These are phyloP conservation scores for Fusarium pseudoanthophilum DNA, from an alignment of 2,329 filamentous ascomycete genomes.

Conservation along the genomic window DNA sequence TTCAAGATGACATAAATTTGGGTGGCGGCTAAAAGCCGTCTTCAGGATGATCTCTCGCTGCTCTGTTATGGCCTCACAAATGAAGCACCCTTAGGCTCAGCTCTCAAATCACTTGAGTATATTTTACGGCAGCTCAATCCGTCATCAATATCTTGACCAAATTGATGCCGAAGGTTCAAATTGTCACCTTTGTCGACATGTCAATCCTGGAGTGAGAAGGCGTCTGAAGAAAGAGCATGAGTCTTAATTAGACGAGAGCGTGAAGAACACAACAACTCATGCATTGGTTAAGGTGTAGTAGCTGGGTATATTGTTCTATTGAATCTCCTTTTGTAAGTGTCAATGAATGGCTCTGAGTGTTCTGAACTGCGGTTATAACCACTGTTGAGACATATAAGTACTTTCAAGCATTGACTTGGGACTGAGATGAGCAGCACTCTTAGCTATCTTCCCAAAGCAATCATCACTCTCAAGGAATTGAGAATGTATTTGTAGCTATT, in stretches of 20 bases:
- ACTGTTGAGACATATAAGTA: no score
- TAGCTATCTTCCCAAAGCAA: background rate
- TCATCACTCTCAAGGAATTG: background rate
- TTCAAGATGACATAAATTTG: background rate
- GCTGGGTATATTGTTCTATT: background rate
- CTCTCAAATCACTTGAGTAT: background rate
- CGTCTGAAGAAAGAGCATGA: constrained; percentile 21
- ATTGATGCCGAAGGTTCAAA: background rate
- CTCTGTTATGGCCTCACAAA: background rate
- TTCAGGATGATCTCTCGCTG: no score
- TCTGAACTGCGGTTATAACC: no score
- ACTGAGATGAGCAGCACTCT: no score
- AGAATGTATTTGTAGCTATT: background rate
- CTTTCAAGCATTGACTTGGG: no score
- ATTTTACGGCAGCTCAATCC: constrained; percentile 5
- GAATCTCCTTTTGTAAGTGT: background rate
- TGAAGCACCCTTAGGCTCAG: background rate
- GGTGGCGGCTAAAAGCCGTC: no score
- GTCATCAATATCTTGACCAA: background rate
- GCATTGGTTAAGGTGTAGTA: background rate
- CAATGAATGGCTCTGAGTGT: background rate
- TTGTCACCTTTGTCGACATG: constrained; percentile 3
- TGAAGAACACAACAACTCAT: constrained; percentile 23
- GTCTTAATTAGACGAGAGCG: constrained; percentile 2
- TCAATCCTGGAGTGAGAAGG: constrained; percentile 16